Conservation (phyloP, 345 rosid genomes). For the Salix udensis region DNA sequence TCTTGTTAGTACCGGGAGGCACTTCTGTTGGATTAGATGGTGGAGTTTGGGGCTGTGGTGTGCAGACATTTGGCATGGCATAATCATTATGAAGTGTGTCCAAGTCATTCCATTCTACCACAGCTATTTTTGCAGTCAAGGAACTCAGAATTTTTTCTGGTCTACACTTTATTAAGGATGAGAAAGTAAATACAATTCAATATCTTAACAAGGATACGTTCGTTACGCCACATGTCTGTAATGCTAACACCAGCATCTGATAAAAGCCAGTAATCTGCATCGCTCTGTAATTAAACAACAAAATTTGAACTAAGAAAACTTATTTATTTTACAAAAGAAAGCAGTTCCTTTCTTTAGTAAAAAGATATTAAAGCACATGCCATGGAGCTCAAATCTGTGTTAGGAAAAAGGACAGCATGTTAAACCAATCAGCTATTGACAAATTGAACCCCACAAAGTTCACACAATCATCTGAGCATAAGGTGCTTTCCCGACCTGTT, state of each 20-base stretch:
- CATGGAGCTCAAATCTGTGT: background rate
- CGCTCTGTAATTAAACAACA: conserved; percentile 46
- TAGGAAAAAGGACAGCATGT: background rate
- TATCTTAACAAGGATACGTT: conserved; percentile 58
- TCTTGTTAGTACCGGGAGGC: conserved; percentile 28
- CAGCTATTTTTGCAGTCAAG: conserved; percentile 42
- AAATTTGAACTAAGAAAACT: background rate
- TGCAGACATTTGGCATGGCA: conserved; percentile 31
- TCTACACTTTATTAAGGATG: background rate
- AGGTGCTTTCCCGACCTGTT: background rate
- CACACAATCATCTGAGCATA: background rate
- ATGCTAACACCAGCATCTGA: conserved; percentile 88
- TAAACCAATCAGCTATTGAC: background rate
- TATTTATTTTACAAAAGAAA: background rate
- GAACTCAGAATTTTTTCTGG: conserved; percentile 13
- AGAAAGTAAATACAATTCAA: background rate
- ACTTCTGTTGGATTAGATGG: conserved; percentile 41
- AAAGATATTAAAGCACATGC: background rate
- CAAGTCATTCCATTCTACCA: conserved; percentile 52
- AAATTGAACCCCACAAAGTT: background rate
- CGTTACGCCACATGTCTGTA: conserved; percentile 80
- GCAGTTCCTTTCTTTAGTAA: background rate
- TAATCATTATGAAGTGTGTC: conserved; percentile 42
- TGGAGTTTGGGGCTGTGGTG: conserved; percentile 55
- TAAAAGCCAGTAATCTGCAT: conserved; percentile 89